A percentile compares a stretch with the other conserved stretches of the same genome.
Conservation (phyloP, 208 protist species). For the Leptomonas pyrrhocoris region DNA sequence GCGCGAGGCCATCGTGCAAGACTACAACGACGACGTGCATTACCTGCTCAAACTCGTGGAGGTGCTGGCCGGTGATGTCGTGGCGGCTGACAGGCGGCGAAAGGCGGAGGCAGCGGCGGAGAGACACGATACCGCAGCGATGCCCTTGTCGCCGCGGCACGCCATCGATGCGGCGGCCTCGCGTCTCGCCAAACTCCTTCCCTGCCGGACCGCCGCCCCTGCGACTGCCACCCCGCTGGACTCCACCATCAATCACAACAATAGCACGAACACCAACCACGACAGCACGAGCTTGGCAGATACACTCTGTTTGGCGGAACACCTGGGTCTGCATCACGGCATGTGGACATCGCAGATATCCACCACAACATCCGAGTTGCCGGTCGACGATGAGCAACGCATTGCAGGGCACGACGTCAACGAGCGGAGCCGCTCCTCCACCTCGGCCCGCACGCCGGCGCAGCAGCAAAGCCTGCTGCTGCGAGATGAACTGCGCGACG, state of each 20-base stretch:
- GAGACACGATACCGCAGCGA: background rate
- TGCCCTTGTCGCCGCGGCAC: slow-evolving; percentile 10
- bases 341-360: slow-evolving; percentile 13
- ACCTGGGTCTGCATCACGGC: slow-evolving; percentile 17
- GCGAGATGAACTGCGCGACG: slow-evolving; percentile 32
- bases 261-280: background rate
- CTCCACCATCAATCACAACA: background rate
- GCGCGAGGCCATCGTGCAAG: slow-evolving; percentile 14
- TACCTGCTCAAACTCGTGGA: slow-evolving; percentile 19
- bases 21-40: slow-evolving; percentile 32
- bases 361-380: background rate
- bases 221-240: background rate
- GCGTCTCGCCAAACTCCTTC: background rate
- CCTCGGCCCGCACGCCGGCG: background rate
- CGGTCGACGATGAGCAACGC: background rate
- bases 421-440: background rate
- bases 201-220: background rate
- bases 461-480: slow-evolving; percentile 12
- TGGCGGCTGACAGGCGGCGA: background rate
- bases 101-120: background rate
- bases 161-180: slow-evolving; percentile 15
- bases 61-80: slow-evolving; percentile 16
- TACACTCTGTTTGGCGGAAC: slow-evolving; percentile 6
- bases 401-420: background rate
- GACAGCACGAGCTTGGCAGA: background rate